Percentiles rank a stretch among this genome's conserved stretches.
phyloP scores from a whole-genome alignment of 2,329 filamentous ascomycete genomes.

The Paraphoma chrysanthemicola region DNA sequence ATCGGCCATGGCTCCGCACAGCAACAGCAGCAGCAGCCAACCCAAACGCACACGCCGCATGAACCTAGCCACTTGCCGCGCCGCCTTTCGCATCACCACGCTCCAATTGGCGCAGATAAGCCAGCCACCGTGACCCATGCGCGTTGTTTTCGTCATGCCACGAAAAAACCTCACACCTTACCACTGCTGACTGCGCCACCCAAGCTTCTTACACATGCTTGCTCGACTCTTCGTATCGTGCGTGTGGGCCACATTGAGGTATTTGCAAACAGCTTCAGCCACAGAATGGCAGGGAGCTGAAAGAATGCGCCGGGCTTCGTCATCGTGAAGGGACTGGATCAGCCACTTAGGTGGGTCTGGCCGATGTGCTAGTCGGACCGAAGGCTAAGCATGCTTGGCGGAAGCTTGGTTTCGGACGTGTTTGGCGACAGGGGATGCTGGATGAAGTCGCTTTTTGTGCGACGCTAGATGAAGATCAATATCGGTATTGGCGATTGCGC shows the following conservation, averaged over 20 bases:
- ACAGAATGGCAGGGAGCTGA: neutral
- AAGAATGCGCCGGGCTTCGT: neutral
- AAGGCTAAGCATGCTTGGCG: slow-evolving; percentile 1
- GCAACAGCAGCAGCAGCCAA: neutral
- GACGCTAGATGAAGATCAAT: too few species aligned
- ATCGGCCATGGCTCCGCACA: neutral
- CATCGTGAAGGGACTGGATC: neutral
- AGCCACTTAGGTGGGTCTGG: neutral
- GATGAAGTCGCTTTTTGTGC: too few species aligned
- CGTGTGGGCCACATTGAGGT: neutral
- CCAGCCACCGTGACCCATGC: too few species aligned
- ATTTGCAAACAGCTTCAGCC: neutral
- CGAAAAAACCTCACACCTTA: neutral
- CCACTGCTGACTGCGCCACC: neutral
- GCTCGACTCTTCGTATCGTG: neutral
- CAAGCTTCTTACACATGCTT: neutral
- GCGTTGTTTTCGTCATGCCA: neutral
- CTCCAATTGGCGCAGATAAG: neutral
- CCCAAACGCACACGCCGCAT: neutral
- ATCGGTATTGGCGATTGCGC: too few species aligned
- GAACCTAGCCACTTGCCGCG: neutral
- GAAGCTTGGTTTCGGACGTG: slow-evolving; percentile 3
- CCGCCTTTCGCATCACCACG: neutral
- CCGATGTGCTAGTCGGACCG: neutral
- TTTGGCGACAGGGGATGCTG: neutral